Evolutionary conservation across 2,329 filamentous ascomycete genomes (phyloP).

Genomic region (Aspergillus proliferans): DNA sequence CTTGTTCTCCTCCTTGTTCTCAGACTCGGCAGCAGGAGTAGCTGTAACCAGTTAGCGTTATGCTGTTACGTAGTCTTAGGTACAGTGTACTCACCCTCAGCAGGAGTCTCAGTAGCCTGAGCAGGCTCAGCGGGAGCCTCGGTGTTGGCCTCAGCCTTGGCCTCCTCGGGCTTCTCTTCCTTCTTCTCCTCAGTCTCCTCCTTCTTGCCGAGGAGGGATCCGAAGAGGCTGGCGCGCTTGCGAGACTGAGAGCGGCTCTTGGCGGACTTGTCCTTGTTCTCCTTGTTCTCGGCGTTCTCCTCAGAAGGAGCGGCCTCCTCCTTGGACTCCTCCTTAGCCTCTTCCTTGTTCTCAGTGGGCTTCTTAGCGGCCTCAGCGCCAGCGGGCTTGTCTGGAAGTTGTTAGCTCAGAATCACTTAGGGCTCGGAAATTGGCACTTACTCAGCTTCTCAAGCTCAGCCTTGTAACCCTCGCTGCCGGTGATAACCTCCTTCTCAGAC

Average conservation of each 20-base stretch:
- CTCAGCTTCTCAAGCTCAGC: slow-evolving; percentile 66
- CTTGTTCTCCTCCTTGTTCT: slow-evolving; percentile 23
- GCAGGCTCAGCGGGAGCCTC: slow-evolving; percentile 31
- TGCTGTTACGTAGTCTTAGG: slow-evolving; percentile 17
- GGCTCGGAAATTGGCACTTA: slow-evolving; percentile 32
- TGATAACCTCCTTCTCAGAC: slow-evolving; percentile 65
- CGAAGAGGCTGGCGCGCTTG: slow-evolving; percentile 45
- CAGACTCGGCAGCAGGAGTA: slow-evolving; percentile 21
- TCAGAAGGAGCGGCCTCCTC: slow-evolving; percentile 35
- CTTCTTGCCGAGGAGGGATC: slow-evolving; percentile 55
- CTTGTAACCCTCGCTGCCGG: slow-evolving; percentile 83
- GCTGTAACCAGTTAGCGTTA: slow-evolving; percentile 17
- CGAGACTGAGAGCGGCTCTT: slow-evolving; percentile 57
- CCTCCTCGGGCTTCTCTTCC: slow-evolving; percentile 42
- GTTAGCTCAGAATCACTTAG: slow-evolving; percentile 12
- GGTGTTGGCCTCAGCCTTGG: slow-evolving; percentile 37
- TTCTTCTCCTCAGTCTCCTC: slow-evolving; percentile 45
- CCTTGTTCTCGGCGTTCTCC: slow-evolving; percentile 15
- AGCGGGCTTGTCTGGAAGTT: slow-evolving; percentile 26
- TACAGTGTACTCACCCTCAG: slow-evolving; percentile 16
- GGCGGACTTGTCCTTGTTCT: slow-evolving; percentile 43
- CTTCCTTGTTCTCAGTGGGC: slow-evolving; percentile 17
- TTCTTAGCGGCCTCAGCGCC: slow-evolving; percentile 19
- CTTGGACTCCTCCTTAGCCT: slow-evolving; percentile 4
- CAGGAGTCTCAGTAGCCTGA: slow-evolving; percentile 8